A percentile compares a stretch with the other conserved stretches of the same genome.
Conservation (phyloP, 805 yeast genomes). For the Zygotorulaspora danielsina region DNA sequence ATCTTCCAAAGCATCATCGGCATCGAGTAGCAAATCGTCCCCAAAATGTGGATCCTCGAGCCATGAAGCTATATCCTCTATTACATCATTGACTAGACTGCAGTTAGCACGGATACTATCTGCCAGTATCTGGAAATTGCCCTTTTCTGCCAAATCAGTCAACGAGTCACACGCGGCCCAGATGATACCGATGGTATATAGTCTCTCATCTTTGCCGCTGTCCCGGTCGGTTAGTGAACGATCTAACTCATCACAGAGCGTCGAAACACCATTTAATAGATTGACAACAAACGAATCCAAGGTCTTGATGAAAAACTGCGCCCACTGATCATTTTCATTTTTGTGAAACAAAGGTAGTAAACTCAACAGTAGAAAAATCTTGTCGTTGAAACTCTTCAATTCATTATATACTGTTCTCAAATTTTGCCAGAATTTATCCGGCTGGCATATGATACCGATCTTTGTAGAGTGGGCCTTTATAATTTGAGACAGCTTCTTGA, state of each 20-base stretch:
- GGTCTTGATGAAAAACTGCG: constrained; percentile 20
- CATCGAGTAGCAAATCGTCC: constrained; percentile 34
- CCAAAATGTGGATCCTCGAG: constrained; percentile 57
- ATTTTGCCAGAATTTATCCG: constrained; percentile 26
- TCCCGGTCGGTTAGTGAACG: constrained; percentile 17
- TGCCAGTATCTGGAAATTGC: constrained; percentile 52
- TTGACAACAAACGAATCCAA: constrained; percentile 23
- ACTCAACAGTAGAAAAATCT: constrained; percentile 26
- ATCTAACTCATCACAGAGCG: constrained; percentile 23
- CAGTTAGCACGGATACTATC: constrained; percentile 36
- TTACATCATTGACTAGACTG: constrained; percentile 54
- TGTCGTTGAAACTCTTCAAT: constrained; percentile 25
- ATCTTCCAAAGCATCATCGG: constrained; percentile 29
- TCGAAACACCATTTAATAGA: constrained; percentile 23
- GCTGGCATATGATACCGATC: constrained; percentile 38
- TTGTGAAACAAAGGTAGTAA: constrained; percentile 31
- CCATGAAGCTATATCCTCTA: constrained; percentile 69
- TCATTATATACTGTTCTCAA: constrained; percentile 28
- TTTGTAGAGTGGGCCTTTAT: constrained; percentile 75
- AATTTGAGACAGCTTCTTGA: constrained; percentile 54
- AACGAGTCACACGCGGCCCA: constrained; percentile 65
- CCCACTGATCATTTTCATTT: constrained; percentile 18
- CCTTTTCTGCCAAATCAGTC: constrained; percentile 40
- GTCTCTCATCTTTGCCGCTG: constrained; percentile 38
- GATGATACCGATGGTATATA: constrained; percentile 59